Evolutionary conservation across 768 basidiomycete genomes (phyloP).

Genomic region (Mycena latifolia): DNA sequence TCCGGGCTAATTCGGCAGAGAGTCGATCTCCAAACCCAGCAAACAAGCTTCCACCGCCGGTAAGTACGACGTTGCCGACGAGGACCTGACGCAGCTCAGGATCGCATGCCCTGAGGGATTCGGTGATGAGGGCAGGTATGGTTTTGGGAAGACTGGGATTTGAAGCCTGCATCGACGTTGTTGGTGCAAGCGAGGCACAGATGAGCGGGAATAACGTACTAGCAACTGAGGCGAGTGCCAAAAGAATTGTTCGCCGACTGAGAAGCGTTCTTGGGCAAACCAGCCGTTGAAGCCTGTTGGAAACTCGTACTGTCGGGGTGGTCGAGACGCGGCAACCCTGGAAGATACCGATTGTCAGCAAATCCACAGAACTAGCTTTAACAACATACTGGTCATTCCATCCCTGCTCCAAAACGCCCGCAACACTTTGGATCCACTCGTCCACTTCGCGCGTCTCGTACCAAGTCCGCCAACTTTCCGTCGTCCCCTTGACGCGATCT

Average conservation of each 20-base stretch:
- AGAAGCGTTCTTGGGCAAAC: slow-evolving; percentile 86
- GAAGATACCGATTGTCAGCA: slow-evolving; percentile 6
- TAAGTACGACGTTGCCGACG: slow-evolving; percentile 93
- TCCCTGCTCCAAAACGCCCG: slow-evolving; percentile 85
- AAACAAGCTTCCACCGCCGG: slow-evolving; percentile 93
- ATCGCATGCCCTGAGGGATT: slow-evolving; percentile 88
- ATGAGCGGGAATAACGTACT: slow-evolving; percentile 47
- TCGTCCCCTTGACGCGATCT: slow-evolving; percentile 79
- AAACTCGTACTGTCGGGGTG: slow-evolving; percentile 88
- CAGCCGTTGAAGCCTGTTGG: slow-evolving; percentile 91
- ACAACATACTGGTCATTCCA: slow-evolving; percentile 88
- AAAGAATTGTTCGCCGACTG: slow-evolving; percentile 92
- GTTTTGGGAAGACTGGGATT: slow-evolving; percentile 82
- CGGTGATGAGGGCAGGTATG: slow-evolving; percentile 80
- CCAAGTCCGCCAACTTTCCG: slow-evolving; percentile 86
- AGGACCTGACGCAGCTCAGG: slow-evolving; percentile 92
- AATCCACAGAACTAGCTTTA: background rate
- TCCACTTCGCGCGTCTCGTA: slow-evolving; percentile 88
- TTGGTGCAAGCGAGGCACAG: slow-evolving; percentile 3
- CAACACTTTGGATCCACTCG: slow-evolving; percentile 92
- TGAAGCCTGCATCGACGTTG: slow-evolving; percentile 48
- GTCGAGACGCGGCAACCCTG: slow-evolving; percentile 71
- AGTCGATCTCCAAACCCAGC: slow-evolving; percentile 90
- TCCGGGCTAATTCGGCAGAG: slow-evolving; percentile 76
- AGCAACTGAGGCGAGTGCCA: slow-evolving; percentile 71